Base-by-base conservation (phyloP, 108 stramenopile genomes). In the Nannochloropsis gaditana region DNA sequence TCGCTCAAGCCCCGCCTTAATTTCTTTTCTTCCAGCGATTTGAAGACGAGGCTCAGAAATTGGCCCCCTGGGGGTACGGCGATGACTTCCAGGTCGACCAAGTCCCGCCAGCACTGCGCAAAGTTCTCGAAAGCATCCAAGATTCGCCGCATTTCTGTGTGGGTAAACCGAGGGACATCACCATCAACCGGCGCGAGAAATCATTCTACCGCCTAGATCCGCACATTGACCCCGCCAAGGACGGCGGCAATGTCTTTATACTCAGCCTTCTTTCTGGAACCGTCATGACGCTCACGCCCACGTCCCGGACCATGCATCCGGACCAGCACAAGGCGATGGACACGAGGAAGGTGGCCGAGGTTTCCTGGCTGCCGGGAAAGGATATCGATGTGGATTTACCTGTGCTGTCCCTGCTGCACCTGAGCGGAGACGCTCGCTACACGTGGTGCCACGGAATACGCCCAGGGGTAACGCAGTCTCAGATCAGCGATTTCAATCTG, bases 301-400 rank as follows among this genome's bases (percentile, higher is more conserved):
- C 59, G 19, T n/a, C 19, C n/a, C 15, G 59, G n/a, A 73, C 59
- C 4, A 73, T 73, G 59, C 59, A 73, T n/a, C 59, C 59, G 2
- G 59, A 73, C n/a, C 59, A 73, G 59, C 59, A 73, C 59, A 73
- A 73, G 8, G 59, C 59, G 59, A 73, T 73, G 59, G 59, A 73
- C 59, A 15, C 59, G n/a, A 3, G 59, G n/a, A 73, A n/a, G n/a
- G 59, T 73, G 59, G 59, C 59, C n/a, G 59, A 73, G n/a, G 59
- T 73, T 15, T 73, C 59, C 19, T 73, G 59, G 59, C n/a, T 73
- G n/a, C 59, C 59, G 15, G 59, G 59, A n/a, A 73, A 73, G 59
- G 59, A 73, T 73, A 73, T 73, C n/a, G 59, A 73, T 6, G 59
- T 73, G 4, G 59, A 73, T n/a, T 73, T 73, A n/a, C 59, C 59